Percentiles rank a stretch among this genome's conserved stretches.
These are phyloP conservation scores for Pythium phragmitis DNA, from an alignment of 352 stramenopile genomes.

Conservation along the genomic window DNA sequence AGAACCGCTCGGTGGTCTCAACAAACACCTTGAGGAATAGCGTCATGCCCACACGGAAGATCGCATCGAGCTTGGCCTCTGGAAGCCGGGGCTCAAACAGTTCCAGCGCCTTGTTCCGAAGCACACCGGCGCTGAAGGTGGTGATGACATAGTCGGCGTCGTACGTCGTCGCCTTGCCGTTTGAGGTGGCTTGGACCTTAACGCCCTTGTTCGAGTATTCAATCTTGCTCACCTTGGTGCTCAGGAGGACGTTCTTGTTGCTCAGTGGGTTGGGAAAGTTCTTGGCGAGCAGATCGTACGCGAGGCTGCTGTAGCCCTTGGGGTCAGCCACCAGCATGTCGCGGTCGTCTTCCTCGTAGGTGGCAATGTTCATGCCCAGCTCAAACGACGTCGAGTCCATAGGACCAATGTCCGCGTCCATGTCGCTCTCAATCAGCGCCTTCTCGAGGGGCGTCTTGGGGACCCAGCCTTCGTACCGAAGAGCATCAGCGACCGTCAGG, in stretches of 20 bases:
- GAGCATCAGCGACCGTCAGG: not conserved
- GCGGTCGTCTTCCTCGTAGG: conserved; percentile 10
- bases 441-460: conserved; percentile 11
- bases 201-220: conserved; percentile 3
- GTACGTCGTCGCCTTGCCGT: not conserved
- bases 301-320: conserved; percentile 5
- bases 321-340: conserved; percentile 6
- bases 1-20: conserved; percentile 7
- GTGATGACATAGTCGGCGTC: conserved; percentile 10
- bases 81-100: not conserved
- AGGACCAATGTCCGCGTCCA: conserved; percentile 6
- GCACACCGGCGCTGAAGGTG: conserved; percentile 9
- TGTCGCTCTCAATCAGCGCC: conserved; percentile 6
- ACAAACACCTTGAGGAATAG: conserved; percentile 16
- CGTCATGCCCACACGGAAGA: conserved; percentile 12
- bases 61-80: conserved; percentile 10
- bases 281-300: conserved; percentile 11
- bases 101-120: conserved; percentile 4
- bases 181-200: not conserved
- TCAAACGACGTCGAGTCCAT: conserved; percentile 11
- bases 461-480: conserved; percentile 10
- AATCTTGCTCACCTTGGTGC: conserved; percentile 12
- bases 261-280: conserved; percentile 9
- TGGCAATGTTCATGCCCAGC: conserved; percentile 9
- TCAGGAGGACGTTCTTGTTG: conserved; percentile 13